Evolutionary conservation across 495 filamentous ascomycete species (phyloP).

Genomic region (Penicillium fimorum): DNA sequence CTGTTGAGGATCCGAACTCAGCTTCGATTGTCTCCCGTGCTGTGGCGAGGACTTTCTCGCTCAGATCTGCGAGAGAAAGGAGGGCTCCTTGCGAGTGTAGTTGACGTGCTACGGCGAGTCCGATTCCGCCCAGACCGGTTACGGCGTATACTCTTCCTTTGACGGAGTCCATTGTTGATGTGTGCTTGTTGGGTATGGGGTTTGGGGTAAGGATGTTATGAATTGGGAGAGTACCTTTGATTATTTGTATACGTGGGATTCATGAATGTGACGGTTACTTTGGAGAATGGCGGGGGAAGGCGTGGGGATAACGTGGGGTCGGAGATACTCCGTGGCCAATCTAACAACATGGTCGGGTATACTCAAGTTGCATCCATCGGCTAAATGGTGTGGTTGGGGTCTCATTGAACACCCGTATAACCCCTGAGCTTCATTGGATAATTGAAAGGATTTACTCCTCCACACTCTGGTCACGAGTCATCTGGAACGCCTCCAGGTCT

Average conservation of each 20-base stretch:
- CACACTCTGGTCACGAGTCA: too few species aligned
- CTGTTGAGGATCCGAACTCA: slow-evolving; percentile 1
- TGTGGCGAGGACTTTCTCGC: slow-evolving; percentile 32
- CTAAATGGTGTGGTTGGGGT: not conserved
- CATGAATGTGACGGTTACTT: not conserved
- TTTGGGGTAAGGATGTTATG: not conserved
- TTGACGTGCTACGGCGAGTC: slow-evolving; percentile 53
- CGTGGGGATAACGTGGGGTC: slow-evolving; percentile 8
- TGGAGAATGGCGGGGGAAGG: not conserved
- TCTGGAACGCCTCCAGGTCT: too few species aligned
- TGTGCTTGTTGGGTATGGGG: not conserved
- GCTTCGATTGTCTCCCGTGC: slow-evolving; percentile 16
- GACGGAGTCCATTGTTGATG: slow-evolving; percentile 25
- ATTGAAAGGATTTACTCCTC: too few species aligned
- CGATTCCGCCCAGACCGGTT: slow-evolving; percentile 58
- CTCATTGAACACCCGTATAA: too few species aligned
- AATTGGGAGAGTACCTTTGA: not conserved
- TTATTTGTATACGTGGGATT: not conserved
- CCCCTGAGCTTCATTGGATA: too few species aligned
- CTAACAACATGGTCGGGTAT: not conserved
- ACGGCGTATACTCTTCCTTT: slow-evolving; percentile 51
- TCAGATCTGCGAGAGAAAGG: slow-evolving; percentile 54
- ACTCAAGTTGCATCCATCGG: not conserved
- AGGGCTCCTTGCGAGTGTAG: slow-evolving; percentile 48
- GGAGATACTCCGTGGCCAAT: slow-evolving; percentile 10